phyloP scores from a whole-genome alignment of 2,329 filamentous ascomycete genomes.

The Neopestalotiopsis sp. region DNA sequence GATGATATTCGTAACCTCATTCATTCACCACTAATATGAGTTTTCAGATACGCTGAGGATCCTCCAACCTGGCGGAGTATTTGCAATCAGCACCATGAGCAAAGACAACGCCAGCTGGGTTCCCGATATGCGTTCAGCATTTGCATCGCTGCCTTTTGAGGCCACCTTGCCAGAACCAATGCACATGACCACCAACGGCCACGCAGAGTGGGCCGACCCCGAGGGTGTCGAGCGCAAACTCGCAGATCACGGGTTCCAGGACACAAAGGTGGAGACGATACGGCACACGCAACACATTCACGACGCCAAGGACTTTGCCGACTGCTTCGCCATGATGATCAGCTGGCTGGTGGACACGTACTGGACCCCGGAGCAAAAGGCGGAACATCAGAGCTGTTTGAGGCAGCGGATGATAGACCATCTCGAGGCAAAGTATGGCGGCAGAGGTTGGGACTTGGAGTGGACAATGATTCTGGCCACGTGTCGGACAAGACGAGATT shows the following conservation, averaged over 20 bases:
- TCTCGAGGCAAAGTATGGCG: constrained; percentile 45
- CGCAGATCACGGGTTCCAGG: constrained; percentile 38
- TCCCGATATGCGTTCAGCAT: constrained; percentile 42
- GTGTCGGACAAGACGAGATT: constrained; percentile 21
- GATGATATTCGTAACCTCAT: background rate
- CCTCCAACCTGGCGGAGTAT: constrained; percentile 43
- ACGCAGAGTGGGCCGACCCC: constrained; percentile 45
- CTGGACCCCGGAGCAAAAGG: constrained; percentile 46
- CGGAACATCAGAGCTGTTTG: constrained; percentile 43
- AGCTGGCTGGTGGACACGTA: constrained; percentile 40
- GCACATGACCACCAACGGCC: constrained; percentile 44
- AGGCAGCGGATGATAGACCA: constrained; percentile 34
- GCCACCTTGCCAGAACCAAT: constrained; percentile 40
- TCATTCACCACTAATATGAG: background rate
- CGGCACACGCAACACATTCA: constrained; percentile 35
- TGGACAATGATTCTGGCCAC: constrained; percentile 38
- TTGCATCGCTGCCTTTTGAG: constrained; percentile 45
- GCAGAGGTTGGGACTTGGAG: constrained; percentile 39
- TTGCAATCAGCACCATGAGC: constrained; percentile 44
- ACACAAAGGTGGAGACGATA: constrained; percentile 41
- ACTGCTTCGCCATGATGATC: constrained; percentile 43
- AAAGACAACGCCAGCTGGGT: constrained; percentile 39
- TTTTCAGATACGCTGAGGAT: constrained; percentile 42
- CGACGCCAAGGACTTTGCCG: constrained; percentile 41
- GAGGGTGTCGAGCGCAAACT: constrained; percentile 45